Evolutionary conservation across 2,329 filamentous ascomycete genomes (phyloP).

Genomic region (Keithomyces neogunnii): DNA sequence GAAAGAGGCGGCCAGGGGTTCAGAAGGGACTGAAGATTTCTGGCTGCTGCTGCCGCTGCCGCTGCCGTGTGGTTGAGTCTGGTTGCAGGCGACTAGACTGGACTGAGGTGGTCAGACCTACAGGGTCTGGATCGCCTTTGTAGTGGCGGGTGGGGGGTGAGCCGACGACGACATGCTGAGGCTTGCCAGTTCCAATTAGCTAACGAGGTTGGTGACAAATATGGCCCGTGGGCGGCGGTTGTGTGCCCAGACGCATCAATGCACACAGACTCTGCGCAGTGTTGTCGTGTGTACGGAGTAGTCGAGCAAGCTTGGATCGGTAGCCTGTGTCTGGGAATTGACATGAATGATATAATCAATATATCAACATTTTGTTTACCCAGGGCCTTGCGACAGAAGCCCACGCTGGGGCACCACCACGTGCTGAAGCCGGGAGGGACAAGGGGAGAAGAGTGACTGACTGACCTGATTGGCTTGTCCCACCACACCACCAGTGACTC

Average conservation of each 20-base stretch:
- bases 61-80: too few species aligned
- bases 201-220: neutral
- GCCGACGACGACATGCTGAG: neutral
- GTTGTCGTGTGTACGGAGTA: too few species aligned
- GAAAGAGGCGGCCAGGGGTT: neutral
- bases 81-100: neutral
- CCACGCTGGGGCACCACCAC: neutral
- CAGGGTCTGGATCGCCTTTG: conserved; percentile 4
- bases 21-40: neutral
- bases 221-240: neutral
- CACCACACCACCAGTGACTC: too few species aligned
- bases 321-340: too few species aligned
- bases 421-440: neutral
- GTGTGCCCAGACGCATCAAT: too few species aligned
- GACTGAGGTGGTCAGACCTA: conserved; percentile 5
- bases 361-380: too few species aligned
- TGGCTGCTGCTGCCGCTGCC: neutral
- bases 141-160: neutral
- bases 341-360: too few species aligned
- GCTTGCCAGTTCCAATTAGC: neutral
- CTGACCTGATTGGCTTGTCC: neutral
- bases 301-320: too few species aligned
- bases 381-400: neutral
- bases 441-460: neutral
- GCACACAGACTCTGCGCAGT: too few species aligned